Evolutionary conservation across 208 protist species (phyloP), one percentile per base, ranked within the genome.

Genomic region (Angomonas ambiguus): DNA sequence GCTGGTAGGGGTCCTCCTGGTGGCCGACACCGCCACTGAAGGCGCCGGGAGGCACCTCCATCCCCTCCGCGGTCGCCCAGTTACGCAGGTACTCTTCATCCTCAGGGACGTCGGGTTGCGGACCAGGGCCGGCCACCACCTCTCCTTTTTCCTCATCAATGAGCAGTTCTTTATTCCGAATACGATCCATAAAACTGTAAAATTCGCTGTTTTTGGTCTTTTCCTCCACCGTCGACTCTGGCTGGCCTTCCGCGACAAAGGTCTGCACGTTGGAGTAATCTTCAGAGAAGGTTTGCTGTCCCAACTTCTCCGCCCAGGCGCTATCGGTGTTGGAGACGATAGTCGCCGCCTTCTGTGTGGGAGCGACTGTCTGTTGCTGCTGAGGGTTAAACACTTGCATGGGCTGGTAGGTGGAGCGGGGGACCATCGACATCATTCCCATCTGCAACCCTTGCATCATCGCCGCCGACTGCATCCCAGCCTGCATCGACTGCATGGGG

Each of bases 111-210:
- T 73, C 77, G 11, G 59, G 51, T 51, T 93, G 83, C 5, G 82
- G 84, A 0, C 87, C 87, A 1, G 87, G 87, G 0, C 87, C 87
- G 20, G 75, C 53, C 22, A 91, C 85, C 25, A 94, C 49, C 68
- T 88, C 72, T 8, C 83, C 83, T 57, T 82, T 85, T 71, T 90
- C 83, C 66, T 91, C 83, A 65, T 94, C 88, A 60, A 94, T 89
- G 22, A 94, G 68, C 16, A 94, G 32, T 60, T 92, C 80, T 45
- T 76, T 77, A 53, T 79, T 89, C 38, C 76, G 75, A 28, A 94
- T 72, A 49, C 81, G 71, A 55, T 91, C 85, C 88, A 94, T 94
- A 51, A 94, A 94, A 48, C 75, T 68, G 71, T 83, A 91, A 72
- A 94, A 94, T 59, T 81, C 69, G 33, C 77, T 86, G 3, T 82